These are phyloP conservation scores for Hymenotorrendiella dingleyae DNA, from an alignment of 2,329 filamentous ascomycete genomes.

Conservation along the genomic window DNA sequence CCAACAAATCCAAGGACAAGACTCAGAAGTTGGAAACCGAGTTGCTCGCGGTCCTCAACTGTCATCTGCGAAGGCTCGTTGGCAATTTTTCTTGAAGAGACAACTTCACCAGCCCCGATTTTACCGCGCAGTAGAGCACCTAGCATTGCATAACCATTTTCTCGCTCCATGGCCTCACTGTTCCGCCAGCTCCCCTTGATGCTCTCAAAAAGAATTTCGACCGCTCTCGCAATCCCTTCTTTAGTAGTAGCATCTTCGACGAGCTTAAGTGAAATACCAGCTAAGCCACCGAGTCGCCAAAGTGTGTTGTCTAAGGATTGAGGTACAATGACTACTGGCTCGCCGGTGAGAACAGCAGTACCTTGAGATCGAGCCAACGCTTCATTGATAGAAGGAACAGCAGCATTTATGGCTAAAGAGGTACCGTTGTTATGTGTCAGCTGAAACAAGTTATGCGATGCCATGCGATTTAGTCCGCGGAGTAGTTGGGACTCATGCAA, in stretches of 20 bases:
- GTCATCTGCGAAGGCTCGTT: conserved; percentile 35
- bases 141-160: conserved; percentile 87
- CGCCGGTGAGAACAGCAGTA: conserved; percentile 74
- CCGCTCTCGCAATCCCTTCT: conserved; percentile 67
- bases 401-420: conserved; percentile 80
- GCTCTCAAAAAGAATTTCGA: conserved; percentile 79
- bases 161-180: conserved; percentile 95
- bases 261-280: conserved; percentile 76
- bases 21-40: conserved; percentile 62
- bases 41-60: conserved; percentile 47
- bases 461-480: conserved; percentile 66
- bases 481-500: conserved; percentile 69
- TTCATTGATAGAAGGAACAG: conserved; percentile 81
- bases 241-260: conserved; percentile 69
- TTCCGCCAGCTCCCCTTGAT: conserved; percentile 93
- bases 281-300: conserved; percentile 90
- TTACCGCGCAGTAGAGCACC: conserved; percentile 80
- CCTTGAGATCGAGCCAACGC: conserved; percentile 78
- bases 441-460: conserved; percentile 61
- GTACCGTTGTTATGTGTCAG: conserved; percentile 69
- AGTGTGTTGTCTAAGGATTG: conserved; percentile 85
- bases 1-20: conserved; percentile 82
- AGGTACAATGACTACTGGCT: conserved; percentile 74
- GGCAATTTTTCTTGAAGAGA: conserved; percentile 29
- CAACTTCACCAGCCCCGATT: conserved; percentile 48